phyloP scores from a whole-genome alignment of 1,284 basidiomycete species.

The Entoloma clypeatum region DNA sequence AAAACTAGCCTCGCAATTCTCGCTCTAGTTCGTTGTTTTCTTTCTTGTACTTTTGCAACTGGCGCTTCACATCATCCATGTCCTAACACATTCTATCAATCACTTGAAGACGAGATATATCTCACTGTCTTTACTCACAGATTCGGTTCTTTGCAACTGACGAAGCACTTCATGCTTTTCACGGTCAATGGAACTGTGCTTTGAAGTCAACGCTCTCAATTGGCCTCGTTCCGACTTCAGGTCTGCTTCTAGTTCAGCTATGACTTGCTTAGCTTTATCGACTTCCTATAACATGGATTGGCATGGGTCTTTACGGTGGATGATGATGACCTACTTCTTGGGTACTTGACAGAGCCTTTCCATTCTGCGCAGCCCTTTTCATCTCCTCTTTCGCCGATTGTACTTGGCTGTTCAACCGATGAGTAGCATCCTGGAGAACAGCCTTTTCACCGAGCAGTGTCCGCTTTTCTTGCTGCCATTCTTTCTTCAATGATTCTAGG shows the following conservation, averaged over 20 bases:
- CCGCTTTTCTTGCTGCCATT: slow-evolving; percentile 65
- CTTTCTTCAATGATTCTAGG: slow-evolving; percentile 56
- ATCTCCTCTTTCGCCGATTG: slow-evolving; percentile 54
- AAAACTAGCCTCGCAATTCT: slow-evolving; percentile 56
- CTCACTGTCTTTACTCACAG: slow-evolving; percentile 37
- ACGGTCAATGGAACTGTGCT: slow-evolving; percentile 56
- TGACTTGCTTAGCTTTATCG: slow-evolving; percentile 56
- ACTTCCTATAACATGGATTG: slow-evolving; percentile 50
- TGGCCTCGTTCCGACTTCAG: slow-evolving; percentile 64
- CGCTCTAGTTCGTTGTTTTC: slow-evolving; percentile 66
- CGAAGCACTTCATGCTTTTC: slow-evolving; percentile 59
- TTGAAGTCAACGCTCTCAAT: slow-evolving; percentile 55
- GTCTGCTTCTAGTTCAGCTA: slow-evolving; percentile 65
- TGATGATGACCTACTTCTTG: slow-evolving; percentile 46
- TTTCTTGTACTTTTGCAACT: slow-evolving; percentile 63
- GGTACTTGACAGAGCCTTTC: slow-evolving; percentile 44
- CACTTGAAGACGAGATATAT: slow-evolving; percentile 7
- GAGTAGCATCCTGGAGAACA: slow-evolving; percentile 62
- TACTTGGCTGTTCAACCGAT: slow-evolving; percentile 58
- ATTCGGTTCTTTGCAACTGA: slow-evolving; percentile 66
- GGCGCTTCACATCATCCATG: slow-evolving; percentile 67
- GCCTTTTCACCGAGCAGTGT: slow-evolving; percentile 66
- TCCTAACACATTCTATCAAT: slow-evolving; percentile 52
- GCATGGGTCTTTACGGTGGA: slow-evolving; percentile 1
- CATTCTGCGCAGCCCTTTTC: slow-evolving; percentile 47